A percentile compares a stretch with the other conserved stretches of the same genome.
Evolutionary conservation across 2,329 filamentous ascomycete species (phyloP).

Genomic region (Phialophora chinensis): DNA sequence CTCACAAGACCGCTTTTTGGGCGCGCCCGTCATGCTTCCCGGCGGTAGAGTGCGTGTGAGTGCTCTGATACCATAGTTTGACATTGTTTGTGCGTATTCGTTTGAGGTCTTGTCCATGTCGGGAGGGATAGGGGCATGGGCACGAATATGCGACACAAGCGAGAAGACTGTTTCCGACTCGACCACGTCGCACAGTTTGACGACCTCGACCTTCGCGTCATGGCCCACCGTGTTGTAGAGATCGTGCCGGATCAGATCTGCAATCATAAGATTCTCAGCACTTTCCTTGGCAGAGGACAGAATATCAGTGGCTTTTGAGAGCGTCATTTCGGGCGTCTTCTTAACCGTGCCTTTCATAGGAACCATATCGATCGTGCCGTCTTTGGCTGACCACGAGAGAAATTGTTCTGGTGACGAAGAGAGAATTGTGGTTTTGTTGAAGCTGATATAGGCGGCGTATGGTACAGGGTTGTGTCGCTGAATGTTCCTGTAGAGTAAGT

Average conservation of each 20-base stretch:
- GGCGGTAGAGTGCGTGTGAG: conserved; percentile 80
- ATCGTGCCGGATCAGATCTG: conserved; percentile 94
- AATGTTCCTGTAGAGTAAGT: conserved; percentile 75
- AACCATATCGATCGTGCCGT: conserved; percentile 68
- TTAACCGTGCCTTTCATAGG: conserved; percentile 98
- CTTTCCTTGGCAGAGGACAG: conserved; percentile 85
- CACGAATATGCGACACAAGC: conserved; percentile 87
- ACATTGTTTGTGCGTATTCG: conserved; percentile 41
- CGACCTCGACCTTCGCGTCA: conserved; percentile 64
- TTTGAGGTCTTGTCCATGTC: conserved; percentile 20
- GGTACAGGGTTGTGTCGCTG: conserved; percentile 77
- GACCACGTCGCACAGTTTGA: conserved; percentile 82
- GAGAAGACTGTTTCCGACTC: conserved; percentile 91
- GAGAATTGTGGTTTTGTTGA: conserved; percentile 73
- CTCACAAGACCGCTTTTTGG: conserved; percentile 90
- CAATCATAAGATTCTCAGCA: conserved; percentile 97
- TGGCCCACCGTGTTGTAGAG: conserved; percentile 60
- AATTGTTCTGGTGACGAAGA: conserved; percentile 91
- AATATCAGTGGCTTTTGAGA: conserved; percentile 73
- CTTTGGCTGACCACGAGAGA: conserved; percentile 67
- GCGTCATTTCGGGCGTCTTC: conserved; percentile 71
- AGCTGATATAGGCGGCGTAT: conserved; percentile 80
- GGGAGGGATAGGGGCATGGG: conserved; percentile 48
- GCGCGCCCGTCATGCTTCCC: conserved; percentile 95
- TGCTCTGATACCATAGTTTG: conserved; percentile 51